Conservation (phyloP, 2,329 filamentous ascomycete genomes). For the Neonectria sp. region DNA sequence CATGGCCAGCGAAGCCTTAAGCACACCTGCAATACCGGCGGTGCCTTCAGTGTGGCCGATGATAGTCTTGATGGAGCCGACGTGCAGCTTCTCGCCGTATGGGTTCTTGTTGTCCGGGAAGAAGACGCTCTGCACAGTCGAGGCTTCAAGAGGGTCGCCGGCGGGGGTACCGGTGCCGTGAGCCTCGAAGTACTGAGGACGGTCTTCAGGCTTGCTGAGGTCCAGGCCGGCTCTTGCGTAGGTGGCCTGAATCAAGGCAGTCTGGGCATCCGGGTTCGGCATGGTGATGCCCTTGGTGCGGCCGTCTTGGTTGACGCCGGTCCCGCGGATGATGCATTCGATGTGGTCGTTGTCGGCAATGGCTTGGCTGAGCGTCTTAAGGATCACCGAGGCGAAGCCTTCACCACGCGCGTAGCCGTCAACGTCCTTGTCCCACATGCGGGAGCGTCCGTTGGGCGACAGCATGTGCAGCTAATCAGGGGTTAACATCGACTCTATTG, state of each 20-base stretch:
- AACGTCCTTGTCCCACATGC: conserved; percentile 30
- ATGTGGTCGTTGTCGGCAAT: conserved; percentile 65
- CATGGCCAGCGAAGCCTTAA: conserved; percentile 39
- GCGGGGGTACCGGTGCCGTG: conserved; percentile 59
- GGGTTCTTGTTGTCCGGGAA: conserved; percentile 37
- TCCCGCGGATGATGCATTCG: conserved; percentile 53
- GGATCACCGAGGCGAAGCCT: conserved; percentile 22
- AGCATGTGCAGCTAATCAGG: conserved; percentile 55
- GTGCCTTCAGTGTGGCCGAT: conserved; percentile 48
- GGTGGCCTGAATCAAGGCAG: conserved; percentile 54
- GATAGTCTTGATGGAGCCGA: conserved; percentile 48
- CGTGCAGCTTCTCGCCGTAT: conserved; percentile 31
- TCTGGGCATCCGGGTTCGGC: conserved; percentile 63
- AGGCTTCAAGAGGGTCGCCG: conserved; percentile 64
- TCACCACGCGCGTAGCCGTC: conserved; percentile 30
- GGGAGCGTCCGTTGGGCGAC: conserved; percentile 14
- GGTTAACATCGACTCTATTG: neutral
- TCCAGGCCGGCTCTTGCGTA: conserved; percentile 58
- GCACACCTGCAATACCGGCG: conserved; percentile 44
- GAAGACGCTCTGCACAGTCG: conserved; percentile 58
- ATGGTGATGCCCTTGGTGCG: conserved; percentile 58
- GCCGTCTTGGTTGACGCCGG: conserved; percentile 58
- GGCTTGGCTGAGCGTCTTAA: conserved; percentile 30
- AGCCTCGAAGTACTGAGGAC: conserved; percentile 60
- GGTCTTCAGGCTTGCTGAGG: conserved; percentile 44